Evolutionary conservation across 306 rosid species (phyloP).

Genomic region (Malus sieversii): DNA sequence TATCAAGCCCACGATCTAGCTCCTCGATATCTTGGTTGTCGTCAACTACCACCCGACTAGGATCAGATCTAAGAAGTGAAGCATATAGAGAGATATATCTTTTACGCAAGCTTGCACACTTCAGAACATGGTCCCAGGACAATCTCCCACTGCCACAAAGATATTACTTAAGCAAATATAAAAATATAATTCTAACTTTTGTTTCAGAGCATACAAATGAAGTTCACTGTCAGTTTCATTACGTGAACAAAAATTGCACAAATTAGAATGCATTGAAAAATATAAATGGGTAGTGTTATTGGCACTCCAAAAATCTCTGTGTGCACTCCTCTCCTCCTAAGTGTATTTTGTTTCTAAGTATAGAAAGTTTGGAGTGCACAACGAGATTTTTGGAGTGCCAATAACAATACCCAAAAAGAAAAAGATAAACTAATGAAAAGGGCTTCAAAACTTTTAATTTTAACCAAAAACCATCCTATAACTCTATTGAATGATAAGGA

Average conservation of each 20-base stretch:
- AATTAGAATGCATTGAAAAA: neutral
- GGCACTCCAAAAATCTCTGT: too few relatives aligned
- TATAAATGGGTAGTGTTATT: too few relatives aligned
- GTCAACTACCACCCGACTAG: conserved; percentile 49
- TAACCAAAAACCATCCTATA: too few relatives aligned
- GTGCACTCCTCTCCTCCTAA: neutral
- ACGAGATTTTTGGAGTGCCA: too few relatives aligned
- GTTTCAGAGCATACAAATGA: neutral
- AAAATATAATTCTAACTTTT: neutral
- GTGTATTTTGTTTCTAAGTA: neutral
- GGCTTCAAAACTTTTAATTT: too few relatives aligned
- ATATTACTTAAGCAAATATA: conserved; percentile 14
- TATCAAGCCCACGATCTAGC: conserved; percentile 79
- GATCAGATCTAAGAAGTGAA: conserved; percentile 82
- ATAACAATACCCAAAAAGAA: too few relatives aligned
- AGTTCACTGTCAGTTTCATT: neutral
- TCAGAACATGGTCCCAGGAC: conserved; percentile 95
- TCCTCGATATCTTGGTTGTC: conserved; percentile 74
- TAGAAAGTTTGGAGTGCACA: neutral
- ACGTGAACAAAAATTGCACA: neutral
- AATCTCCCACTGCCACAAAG: conserved; percentile 74
- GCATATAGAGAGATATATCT: conserved; percentile 77
- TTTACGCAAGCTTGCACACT: conserved; percentile 74
- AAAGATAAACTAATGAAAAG: neutral
- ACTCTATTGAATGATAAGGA: too few relatives aligned